Conservation (phyloP, 768 basidiomycete species). For the Collybiopsis confluens region DNA sequence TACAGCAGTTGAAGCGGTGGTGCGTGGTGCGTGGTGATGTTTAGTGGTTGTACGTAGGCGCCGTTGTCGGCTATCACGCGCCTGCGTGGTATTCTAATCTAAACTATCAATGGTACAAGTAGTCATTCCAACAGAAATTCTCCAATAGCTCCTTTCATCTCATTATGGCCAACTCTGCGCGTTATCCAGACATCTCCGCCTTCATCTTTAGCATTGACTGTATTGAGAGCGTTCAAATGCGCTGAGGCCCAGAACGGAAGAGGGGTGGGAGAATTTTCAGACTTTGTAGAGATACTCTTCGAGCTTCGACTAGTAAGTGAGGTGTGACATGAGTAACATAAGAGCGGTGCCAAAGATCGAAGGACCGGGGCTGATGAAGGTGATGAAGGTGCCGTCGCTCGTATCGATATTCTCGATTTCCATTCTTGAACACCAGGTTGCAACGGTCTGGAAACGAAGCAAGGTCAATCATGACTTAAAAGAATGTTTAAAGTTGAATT, state of each 20-base stretch:
- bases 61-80: neutral
- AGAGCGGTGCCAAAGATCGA: slow-evolving; percentile 25
- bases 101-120: no score
- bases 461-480: neutral
- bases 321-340: slow-evolving; percentile 54
- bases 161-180: slow-evolving; percentile 24
- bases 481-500: slow-evolving; percentile 4
- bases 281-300: slow-evolving; percentile 23
- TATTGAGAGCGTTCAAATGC: neutral
- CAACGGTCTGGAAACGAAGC: neutral
- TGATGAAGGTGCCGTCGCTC: slow-evolving; percentile 36
- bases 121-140: slow-evolving; percentile 32
- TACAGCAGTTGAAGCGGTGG: no score
- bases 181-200: slow-evolving; percentile 22
- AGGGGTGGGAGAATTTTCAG: slow-evolving; percentile 10
- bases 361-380: slow-evolving; percentile 18
- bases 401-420: slow-evolving; percentile 72
- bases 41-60: no score
- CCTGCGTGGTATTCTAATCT: no score
- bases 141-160: slow-evolving; percentile 34
- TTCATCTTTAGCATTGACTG: neutral
- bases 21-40: no score
- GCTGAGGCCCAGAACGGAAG: slow-evolving; percentile 24
- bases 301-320: slow-evolving; percentile 47
- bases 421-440: slow-evolving; percentile 56